phyloP scores from a whole-genome alignment of 176 grass and related monocot genomes.

The Oryza glaberrima region DNA sequence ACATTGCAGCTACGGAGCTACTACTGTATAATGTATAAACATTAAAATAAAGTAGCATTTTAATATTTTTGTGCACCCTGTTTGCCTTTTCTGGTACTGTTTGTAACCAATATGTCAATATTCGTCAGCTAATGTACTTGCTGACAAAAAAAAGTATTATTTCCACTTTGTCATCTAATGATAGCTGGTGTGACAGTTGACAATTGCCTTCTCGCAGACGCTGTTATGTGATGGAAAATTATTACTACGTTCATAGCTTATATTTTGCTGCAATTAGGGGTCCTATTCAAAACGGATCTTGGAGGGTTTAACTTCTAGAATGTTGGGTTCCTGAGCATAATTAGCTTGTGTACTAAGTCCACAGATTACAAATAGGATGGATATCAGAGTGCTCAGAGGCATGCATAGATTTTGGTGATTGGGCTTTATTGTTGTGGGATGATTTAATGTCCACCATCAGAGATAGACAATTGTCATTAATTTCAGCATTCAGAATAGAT shows the following conservation, averaged over 20 bases:
- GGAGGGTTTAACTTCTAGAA: neutral
- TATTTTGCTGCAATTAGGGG: neutral
- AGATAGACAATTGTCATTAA: neutral
- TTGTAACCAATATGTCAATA: neutral
- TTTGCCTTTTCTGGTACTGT: neutral
- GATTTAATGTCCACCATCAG: slow-evolving; percentile 2
- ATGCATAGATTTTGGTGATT: neutral
- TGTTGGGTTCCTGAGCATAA: neutral
- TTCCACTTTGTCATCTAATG: slow-evolving; percentile 9
- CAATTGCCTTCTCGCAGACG: neutral
- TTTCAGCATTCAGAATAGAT: neutral
- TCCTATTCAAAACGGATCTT: neutral
- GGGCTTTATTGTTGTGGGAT: neutral
- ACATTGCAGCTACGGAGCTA: neutral
- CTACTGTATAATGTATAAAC: neutral
- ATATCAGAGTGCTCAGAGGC: neutral
- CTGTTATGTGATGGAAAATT: neutral
- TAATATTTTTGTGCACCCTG: neutral
- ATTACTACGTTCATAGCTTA: neutral
- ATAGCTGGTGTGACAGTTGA: neutral
- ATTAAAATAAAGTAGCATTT: neutral
- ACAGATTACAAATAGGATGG: neutral
- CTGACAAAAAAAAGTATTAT: neutral
- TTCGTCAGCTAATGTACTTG: slow-evolving; percentile 4
- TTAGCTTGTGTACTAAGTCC: neutral